Evolutionary conservation across 352 stramenopile species (phyloP).

Genomic region (Pythium guiyangense): DNA sequence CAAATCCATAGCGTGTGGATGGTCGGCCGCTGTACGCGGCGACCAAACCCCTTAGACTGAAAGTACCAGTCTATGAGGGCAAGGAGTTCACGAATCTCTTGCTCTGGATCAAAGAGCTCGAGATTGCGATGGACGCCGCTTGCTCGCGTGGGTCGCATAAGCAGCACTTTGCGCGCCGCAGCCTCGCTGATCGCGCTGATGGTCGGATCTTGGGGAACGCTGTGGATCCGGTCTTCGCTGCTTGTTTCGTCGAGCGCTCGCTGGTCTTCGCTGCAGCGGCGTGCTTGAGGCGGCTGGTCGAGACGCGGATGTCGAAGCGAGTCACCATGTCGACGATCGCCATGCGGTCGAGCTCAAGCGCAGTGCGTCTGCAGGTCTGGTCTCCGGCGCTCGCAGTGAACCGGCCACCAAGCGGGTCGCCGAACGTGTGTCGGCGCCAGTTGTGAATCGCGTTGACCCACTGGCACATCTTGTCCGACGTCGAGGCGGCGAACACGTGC

Average conservation of each 20-base stretch:
- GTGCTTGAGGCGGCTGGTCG: too few species aligned
- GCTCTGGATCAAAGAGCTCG: too few species aligned
- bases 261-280: too few species aligned
- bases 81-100: too few species aligned
- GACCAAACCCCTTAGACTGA: too few species aligned
- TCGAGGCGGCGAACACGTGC: slow-evolving; percentile 48
- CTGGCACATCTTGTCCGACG: slow-evolving; percentile 46
- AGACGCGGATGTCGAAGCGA: slow-evolving; percentile 53
- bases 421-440: slow-evolving; percentile 63
- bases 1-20: too few species aligned
- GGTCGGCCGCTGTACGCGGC: too few species aligned
- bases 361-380: slow-evolving; percentile 19
- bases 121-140: slow-evolving; percentile 16
- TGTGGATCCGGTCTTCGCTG: too few species aligned
- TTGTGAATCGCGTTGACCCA: slow-evolving; percentile 74
- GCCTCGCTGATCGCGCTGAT: slow-evolving; percentile 12
- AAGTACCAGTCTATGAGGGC: too few species aligned
- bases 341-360: slow-evolving; percentile 12
- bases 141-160: slow-evolving; percentile 11
- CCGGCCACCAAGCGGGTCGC: slow-evolving; percentile 33
- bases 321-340: slow-evolving; percentile 18
- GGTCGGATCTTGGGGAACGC: too few species aligned
- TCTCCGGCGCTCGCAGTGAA: slow-evolving; percentile 11
- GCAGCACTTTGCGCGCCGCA: slow-evolving; percentile 13
- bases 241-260: too few species aligned